A percentile compares a stretch with the other conserved stretches of the same genome.
Evolutionary conservation across 306 rosid species (phyloP).

Genomic region (Dalbergia cochinchinensis): DNA sequence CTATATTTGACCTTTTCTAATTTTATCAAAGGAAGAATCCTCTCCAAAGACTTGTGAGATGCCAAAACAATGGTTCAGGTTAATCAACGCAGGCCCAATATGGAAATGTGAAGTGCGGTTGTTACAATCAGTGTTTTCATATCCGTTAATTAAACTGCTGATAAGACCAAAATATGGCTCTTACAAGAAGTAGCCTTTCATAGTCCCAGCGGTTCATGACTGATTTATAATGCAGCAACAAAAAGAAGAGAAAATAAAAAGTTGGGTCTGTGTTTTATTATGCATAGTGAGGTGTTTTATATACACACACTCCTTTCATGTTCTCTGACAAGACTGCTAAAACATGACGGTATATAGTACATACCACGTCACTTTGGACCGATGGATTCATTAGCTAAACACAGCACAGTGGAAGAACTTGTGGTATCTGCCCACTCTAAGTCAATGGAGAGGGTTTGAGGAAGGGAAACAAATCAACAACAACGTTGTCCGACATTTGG

Average conservation of each 20-base stretch:
- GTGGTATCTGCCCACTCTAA: background rate
- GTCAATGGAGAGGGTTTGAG: background rate
- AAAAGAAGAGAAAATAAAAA: background rate
- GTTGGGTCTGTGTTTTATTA: background rate
- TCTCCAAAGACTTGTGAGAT: constrained; percentile 29
- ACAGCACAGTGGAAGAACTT: constrained; percentile 4
- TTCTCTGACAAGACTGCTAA: constrained; percentile 18
- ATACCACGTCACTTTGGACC: constrained; percentile 1
- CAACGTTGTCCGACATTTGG: background rate
- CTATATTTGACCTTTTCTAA: constrained; percentile 5
- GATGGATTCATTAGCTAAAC: background rate
- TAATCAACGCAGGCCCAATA: constrained; percentile 30
- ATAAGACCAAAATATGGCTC: constrained; percentile 29
- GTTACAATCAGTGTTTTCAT: background rate
- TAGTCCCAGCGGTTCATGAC: background rate
- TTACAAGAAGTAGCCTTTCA: background rate
- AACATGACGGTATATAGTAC: background rate
- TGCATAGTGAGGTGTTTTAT: background rate
- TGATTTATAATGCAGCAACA: background rate
- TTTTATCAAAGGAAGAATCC: too few species aligned
- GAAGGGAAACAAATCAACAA: background rate
- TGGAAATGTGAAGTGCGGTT: constrained; percentile 5
- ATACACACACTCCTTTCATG: constrained; percentile 25
- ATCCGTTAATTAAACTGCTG: background rate
- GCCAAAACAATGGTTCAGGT: constrained; percentile 44